A percentile compares a stretch with the other conserved stretches of the same genome.
Evolutionary conservation across 441 rosid species (phyloP).

Genomic region (Flueggea neowawraea): DNA sequence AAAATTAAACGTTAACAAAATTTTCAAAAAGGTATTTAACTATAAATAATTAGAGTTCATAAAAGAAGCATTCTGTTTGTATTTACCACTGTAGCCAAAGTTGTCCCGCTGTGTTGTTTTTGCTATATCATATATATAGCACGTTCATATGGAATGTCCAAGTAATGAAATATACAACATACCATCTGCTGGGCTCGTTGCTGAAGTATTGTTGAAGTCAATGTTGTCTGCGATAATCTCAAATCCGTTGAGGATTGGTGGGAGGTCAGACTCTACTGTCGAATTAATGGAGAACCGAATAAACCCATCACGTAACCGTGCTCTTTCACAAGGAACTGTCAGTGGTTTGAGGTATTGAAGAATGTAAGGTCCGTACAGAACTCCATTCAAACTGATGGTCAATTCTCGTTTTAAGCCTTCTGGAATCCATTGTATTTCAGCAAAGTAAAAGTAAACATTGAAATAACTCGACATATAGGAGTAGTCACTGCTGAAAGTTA

Average conservation of each 20-base stretch:
- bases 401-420: slow-evolving; percentile 6
- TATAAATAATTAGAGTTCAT: too few relatives aligned
- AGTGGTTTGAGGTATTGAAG: slow-evolving; percentile 14
- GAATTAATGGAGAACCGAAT: slow-evolving; percentile 5
- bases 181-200: slow-evolving; percentile 22
- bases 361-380: background rate
- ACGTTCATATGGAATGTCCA: too few relatives aligned
- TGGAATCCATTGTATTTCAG: slow-evolving; percentile 7
- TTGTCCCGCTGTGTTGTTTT: too few relatives aligned
- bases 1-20: too few relatives aligned
- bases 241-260: slow-evolving; percentile 26
- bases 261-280: slow-evolving; percentile 10
- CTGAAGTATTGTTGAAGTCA: background rate
- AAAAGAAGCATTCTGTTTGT: too few relatives aligned
- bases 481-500: background rate
- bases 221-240: background rate
- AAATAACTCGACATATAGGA: rapidly evolving
- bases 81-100: too few relatives aligned
- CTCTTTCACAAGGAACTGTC: background rate
- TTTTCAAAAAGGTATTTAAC: too few relatives aligned
- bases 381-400: background rate
- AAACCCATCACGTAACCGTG: background rate
- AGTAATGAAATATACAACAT: background rate
- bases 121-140: too few relatives aligned
- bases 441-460: slow-evolving; percentile 17